phyloP scores from a whole-genome alignment of 345 rosid genomes.

The Erucastrum elatum region DNA sequence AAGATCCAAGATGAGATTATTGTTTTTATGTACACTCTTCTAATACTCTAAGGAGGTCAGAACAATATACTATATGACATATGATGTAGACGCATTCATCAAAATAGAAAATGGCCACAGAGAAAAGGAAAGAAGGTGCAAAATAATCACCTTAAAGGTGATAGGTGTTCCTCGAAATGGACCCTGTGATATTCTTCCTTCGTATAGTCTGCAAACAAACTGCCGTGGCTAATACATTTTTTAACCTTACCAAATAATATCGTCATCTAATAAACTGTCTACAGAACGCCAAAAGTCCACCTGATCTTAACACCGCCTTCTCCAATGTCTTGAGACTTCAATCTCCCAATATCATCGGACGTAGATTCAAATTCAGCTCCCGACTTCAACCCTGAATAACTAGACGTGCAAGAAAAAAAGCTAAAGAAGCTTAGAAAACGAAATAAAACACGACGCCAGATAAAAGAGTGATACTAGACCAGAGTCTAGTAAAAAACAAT shows the following conservation, averaged over 20 bases:
- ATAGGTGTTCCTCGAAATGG: conserved; percentile 63
- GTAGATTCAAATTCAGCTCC: conserved; percentile 51
- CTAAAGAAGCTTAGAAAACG: conserved; percentile 14
- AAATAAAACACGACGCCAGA: background rate
- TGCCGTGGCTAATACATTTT: conserved; percentile 46
- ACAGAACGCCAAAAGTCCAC: conserved; percentile 39
- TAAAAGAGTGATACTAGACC: background rate
- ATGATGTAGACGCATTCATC: background rate
- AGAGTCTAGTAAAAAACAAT: background rate
- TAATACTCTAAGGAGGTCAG: background rate
- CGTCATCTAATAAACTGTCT: background rate
- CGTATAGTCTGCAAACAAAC: conserved; percentile 82
- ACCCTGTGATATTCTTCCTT: conserved; percentile 87
- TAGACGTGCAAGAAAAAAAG: conserved; percentile 33
- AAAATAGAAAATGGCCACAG: background rate
- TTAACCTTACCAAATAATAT: conserved; percentile 24
- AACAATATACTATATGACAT: background rate
- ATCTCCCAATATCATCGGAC: conserved; percentile 45
- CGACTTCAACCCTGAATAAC: conserved; percentile 68
- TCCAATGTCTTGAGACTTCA: conserved; percentile 78
- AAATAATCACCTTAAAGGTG: conserved; percentile 62
- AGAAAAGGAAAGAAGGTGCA: conserved; percentile 6
- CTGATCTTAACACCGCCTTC: conserved; percentile 90
- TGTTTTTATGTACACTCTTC: background rate
- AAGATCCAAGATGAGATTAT: conserved; percentile 8